Conservation (phyloP, 2,329 filamentous ascomycete species). For the Sarocladium kiliense region DNA sequence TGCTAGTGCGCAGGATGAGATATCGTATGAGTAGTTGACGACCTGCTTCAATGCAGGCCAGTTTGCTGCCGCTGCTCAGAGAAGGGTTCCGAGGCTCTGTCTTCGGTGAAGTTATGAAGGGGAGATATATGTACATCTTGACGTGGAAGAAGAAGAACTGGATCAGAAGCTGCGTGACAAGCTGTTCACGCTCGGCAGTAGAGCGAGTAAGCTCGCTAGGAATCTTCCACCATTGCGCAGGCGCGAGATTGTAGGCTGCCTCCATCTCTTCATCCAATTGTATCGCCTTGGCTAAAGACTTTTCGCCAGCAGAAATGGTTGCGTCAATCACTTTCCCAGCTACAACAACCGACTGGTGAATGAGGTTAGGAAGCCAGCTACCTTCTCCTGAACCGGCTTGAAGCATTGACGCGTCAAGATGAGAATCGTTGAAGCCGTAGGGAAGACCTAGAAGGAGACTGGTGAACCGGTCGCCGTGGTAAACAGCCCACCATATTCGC, state of each 20-base stretch:
- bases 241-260: slow-evolving; percentile 27
- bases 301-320: slow-evolving; percentile 27
- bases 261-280: slow-evolving; percentile 37
- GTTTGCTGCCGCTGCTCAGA: slow-evolving; percentile 30
- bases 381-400: slow-evolving; percentile 3
- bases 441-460: slow-evolving; percentile 37
- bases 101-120: slow-evolving; percentile 27
- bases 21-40: slow-evolving; percentile 16
- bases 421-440: slow-evolving; percentile 14
- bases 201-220: slow-evolving; percentile 14
- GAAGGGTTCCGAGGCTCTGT: not conserved
- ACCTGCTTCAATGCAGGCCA: slow-evolving; percentile 11
- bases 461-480: slow-evolving; percentile 34
- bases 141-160: slow-evolving; percentile 40
- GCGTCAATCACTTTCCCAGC: slow-evolving; percentile 37
- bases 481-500: slow-evolving; percentile 18
- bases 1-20: slow-evolving; percentile 27
- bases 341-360: slow-evolving; percentile 24
- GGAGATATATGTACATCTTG: slow-evolving; percentile 37
- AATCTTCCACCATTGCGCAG: slow-evolving; percentile 31
- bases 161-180: slow-evolving; percentile 15
- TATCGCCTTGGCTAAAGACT: slow-evolving; percentile 27
- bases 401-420: slow-evolving; percentile 13
- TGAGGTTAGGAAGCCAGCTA: slow-evolving; percentile 12
- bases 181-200: slow-evolving; percentile 11